Conservation (phyloP, 441 rosid species). For the Sinapis alba region DNA sequence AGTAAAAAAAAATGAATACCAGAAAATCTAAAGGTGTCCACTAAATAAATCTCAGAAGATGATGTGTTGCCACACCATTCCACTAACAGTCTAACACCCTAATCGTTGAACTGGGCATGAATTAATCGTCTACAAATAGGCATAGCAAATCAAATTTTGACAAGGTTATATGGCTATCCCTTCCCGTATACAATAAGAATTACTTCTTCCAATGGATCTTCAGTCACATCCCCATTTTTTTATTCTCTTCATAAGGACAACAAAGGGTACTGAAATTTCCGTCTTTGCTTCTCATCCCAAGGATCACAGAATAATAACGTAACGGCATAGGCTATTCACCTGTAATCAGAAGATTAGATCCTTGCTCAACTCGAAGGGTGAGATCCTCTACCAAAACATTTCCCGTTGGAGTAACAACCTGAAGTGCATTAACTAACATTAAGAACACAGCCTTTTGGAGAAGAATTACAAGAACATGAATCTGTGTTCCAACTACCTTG, state of each 20-base stretch:
- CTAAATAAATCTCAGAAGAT: slow-evolving; percentile 21
- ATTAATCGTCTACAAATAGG: slow-evolving; percentile 8
- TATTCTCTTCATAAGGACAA: background rate
- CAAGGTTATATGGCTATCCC: slow-evolving; percentile 22
- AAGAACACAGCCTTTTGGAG: slow-evolving; percentile 33
- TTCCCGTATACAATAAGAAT: slow-evolving; percentile 11
- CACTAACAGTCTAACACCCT: slow-evolving; percentile 1
- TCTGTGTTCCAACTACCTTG: slow-evolving; percentile 64
- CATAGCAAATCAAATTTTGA: slow-evolving; percentile 16
- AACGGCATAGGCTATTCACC: slow-evolving; percentile 48
- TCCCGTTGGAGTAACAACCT: slow-evolving; percentile 99
- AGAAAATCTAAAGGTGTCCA: slow-evolving; percentile 20
- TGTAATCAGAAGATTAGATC: slow-evolving; percentile 97
- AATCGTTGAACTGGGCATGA: slow-evolving; percentile 5
- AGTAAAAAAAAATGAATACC: slow-evolving; percentile 1
- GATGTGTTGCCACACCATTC: slow-evolving; percentile 6
- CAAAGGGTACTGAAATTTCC: slow-evolving; percentile 8
- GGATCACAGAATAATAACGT: slow-evolving; percentile 9
- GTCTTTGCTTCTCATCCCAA: slow-evolving; percentile 8
- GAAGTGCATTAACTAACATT: slow-evolving; percentile 35
- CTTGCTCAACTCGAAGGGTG: slow-evolving; percentile 84
- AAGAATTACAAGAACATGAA: slow-evolving; percentile 16
- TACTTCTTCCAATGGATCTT: slow-evolving; percentile 8
- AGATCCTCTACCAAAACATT: slow-evolving; percentile 96
- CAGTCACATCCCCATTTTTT: slow-evolving; percentile 2